A percentile compares a stretch with the other conserved stretches of the same genome.
These are phyloP conservation scores for Nigrospora oryzae DNA, from an alignment of 2,329 filamentous ascomycete species.

Conservation along the genomic window DNA sequence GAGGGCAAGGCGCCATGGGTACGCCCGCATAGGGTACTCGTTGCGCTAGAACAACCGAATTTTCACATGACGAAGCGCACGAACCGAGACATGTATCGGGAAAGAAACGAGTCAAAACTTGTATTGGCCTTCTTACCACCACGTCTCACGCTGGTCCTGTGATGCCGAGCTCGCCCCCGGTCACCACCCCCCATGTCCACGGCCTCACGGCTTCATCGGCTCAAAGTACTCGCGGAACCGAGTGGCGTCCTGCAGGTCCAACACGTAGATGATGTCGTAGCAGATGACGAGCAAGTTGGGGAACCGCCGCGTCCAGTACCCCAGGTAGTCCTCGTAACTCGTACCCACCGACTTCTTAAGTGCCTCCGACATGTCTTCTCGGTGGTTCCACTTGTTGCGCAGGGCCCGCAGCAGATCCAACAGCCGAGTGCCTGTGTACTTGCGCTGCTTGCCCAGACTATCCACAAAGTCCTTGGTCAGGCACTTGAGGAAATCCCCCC, in stretches of 20 bases:
- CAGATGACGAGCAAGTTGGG: slow-evolving; percentile 71
- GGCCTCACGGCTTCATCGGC: slow-evolving; percentile 15
- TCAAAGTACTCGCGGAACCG: slow-evolving; percentile 64
- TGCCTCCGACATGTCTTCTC: slow-evolving; percentile 84
- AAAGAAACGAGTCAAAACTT: too few relatives aligned
- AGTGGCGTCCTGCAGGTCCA: slow-evolving; percentile 54
- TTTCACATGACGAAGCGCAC: too few relatives aligned
- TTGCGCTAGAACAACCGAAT: too few relatives aligned
- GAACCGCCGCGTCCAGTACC: slow-evolving; percentile 76
- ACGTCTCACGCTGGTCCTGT: too few relatives aligned
- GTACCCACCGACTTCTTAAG: slow-evolving; percentile 64
- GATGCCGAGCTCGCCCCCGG: too few relatives aligned
- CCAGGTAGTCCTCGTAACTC: slow-evolving; percentile 71
- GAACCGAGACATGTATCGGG: too few relatives aligned
- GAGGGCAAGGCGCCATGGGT: too few relatives aligned
- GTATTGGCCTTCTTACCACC: too few relatives aligned
- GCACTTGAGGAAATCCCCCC: slow-evolving; percentile 67
- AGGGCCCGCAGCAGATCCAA: slow-evolving; percentile 82
- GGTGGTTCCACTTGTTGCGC: slow-evolving; percentile 95
- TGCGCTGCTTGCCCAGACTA: slow-evolving; percentile 85
- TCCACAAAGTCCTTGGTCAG: slow-evolving; percentile 80
- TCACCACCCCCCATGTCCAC: too few relatives aligned
- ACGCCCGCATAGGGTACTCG: too few relatives aligned
- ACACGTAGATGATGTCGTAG: slow-evolving; percentile 63
- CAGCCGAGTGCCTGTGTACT: slow-evolving; percentile 79